Conservation (phyloP, 495 filamentous ascomycete species). For the Clohesyomyces aquaticus region DNA sequence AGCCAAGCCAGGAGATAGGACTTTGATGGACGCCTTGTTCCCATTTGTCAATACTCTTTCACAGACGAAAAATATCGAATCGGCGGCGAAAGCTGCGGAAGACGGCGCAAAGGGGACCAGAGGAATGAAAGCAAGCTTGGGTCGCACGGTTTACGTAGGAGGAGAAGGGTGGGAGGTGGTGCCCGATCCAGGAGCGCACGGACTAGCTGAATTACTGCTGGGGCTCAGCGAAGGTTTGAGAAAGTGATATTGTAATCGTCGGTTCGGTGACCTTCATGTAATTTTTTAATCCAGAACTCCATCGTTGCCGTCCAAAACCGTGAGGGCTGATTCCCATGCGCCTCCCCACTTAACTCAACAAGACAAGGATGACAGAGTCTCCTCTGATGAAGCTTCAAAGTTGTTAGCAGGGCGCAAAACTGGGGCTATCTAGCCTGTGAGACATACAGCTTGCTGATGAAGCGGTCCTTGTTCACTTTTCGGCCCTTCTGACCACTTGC, state of each 20-base stretch:
- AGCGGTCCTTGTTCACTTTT: conserved; percentile 95
- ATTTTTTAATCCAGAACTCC: conserved; percentile 17
- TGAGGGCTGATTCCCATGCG: background rate
- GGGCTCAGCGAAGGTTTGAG: conserved; percentile 67
- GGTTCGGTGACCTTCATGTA: conserved; percentile 22
- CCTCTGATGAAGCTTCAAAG: conserved; percentile 83
- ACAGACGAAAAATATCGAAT: conserved; percentile 63
- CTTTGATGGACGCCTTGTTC: conserved; percentile 84
- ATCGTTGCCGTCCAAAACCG: conserved; percentile 3
- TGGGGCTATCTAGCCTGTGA: too few species aligned
- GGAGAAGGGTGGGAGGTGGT: conserved; percentile 78
- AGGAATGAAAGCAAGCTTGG: conserved; percentile 87
- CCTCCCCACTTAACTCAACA: conserved; percentile 67
- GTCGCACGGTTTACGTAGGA: conserved; percentile 89
- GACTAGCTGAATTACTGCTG: conserved; percentile 75
- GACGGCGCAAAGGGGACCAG: conserved; percentile 81
- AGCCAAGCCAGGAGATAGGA: conserved; percentile 84
- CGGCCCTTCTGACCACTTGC: conserved; percentile 79
- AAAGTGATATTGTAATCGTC: conserved; percentile 20
- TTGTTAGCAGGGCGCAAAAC: background rate
- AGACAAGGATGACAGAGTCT: conserved; percentile 90
- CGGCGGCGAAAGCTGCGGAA: conserved; percentile 74
- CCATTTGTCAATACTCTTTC: conserved; percentile 79
- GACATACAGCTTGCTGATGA: conserved; percentile 95
- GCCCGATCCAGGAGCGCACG: conserved; percentile 90